Base-by-base conservation (phyloP, 2,329 filamentous ascomycete genomes). In the Fusarium staphyleae region DNA sequence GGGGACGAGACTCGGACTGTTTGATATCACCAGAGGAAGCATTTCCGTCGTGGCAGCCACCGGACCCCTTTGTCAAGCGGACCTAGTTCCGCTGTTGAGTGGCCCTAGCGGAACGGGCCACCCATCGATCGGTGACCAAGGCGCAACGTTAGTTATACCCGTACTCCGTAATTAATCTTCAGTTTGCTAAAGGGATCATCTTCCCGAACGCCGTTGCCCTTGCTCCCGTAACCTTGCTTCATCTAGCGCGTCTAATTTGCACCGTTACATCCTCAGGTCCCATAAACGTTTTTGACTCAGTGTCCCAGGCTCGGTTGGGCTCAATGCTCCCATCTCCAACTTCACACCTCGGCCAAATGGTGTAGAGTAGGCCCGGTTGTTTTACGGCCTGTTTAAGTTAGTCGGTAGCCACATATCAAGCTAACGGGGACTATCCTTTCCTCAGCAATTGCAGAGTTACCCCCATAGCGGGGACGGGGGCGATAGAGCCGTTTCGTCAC, bases 401-500 rank as follows among this genome's bases (percentile, higher is more conserved):
- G 19, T 45, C n/a, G 32, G 42, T n/a, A n/a, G n/a, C n/a, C n/a
- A n/a, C n/a, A n/a, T n/a, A n/a, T n/a, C 12, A 32, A 4, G 24
- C 10, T 7, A 11, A 14, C 16, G 30, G 8, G 14, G 42, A 45
- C 26, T 4, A 45, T 34, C 42, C 29, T 30, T 44, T 33, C 36
- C 40, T 24, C 14, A 41, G 58, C 41, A 30, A 16, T 16, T 26
- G 19, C 16, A 54, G 26, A 29, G 36, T 44, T 19, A 33, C 52
- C n/a, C 37, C 15, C n/a, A 9, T 10, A 49, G 57, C 61, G 57
- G 57, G 37, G 3, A 6, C 33, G 12, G 2, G 14, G 18, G 26
- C 41, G 29, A 52, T 35, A 29, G 36, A 44, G 41, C 26, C 40
- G 55, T 57, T 57, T 57, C 55, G 57, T 51, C 16, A 47, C 28